Conservation (phyloP, 2,329 filamentous ascomycete species). For the Seiridium cupressi region DNA sequence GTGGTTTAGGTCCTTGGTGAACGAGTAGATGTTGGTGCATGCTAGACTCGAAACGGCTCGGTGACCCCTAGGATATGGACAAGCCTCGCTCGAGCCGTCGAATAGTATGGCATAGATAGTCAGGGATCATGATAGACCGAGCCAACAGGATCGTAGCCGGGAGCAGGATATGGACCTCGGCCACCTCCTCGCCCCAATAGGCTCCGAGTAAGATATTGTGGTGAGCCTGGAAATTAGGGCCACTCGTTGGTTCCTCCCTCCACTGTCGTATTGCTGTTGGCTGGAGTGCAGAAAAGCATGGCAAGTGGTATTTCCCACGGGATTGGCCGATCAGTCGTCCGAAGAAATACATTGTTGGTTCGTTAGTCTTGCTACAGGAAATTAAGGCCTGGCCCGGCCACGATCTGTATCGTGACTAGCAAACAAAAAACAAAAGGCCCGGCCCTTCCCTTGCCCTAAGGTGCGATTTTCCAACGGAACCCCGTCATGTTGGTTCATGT, state of each 20-base stretch:
- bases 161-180: constrained; percentile 32
- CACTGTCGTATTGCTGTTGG: constrained; percentile 23
- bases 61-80: not conserved
- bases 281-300: too few relatives aligned
- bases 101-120: constrained; percentile 13
- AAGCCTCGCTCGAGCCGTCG: constrained; percentile 5
- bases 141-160: constrained; percentile 45
- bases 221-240: constrained; percentile 32
- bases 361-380: constrained; percentile 1
- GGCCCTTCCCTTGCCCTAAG: constrained; percentile 15
- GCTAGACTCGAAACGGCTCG: constrained; percentile 4
- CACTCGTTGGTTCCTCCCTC: constrained; percentile 26
- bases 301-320: too few relatives aligned
- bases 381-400: not conserved
- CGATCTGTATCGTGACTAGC: constrained; percentile 13
- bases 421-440: constrained; percentile 17
- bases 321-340: not conserved
- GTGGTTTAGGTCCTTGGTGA: not conserved
- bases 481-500: constrained; percentile 6
- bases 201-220: constrained; percentile 22
- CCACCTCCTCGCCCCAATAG: constrained; percentile 39
- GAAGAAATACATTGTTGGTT: constrained; percentile 11
- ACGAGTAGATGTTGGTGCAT: not conserved
- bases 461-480: constrained; percentile 9
- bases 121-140: constrained; percentile 30